These are phyloP conservation scores for Citrus medica DNA, from an alignment of 345 rosid species.

Conservation along the genomic window DNA sequence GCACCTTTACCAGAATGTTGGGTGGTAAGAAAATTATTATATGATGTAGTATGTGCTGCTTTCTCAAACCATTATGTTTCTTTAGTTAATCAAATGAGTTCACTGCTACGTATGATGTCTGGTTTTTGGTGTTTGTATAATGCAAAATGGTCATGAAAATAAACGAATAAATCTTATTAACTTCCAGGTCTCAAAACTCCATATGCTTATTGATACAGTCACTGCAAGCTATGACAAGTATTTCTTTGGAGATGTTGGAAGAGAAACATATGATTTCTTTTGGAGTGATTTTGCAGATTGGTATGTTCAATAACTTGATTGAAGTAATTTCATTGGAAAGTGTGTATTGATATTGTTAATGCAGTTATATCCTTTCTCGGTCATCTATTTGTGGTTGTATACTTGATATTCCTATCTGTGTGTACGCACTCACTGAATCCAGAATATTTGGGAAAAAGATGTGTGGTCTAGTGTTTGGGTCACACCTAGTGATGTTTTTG, in stretches of 20 bases:
- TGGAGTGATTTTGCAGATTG: constrained; percentile 99
- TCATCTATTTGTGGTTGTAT: neutral
- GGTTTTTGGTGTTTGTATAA: neutral
- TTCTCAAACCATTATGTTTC: neutral
- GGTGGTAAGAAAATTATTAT: constrained; percentile 62
- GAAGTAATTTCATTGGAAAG: neutral
- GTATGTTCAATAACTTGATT: constrained; percentile 34
- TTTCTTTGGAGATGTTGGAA: constrained; percentile 90
- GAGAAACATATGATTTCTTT: constrained; percentile 92
- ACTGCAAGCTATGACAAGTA: constrained; percentile 82
- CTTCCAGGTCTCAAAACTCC: constrained; percentile 86
- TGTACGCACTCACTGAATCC: neutral
- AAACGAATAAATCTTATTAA: neutral
- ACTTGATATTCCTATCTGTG: neutral
- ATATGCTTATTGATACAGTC: constrained; percentile 71
- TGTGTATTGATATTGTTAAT: neutral
- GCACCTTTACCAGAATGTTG: constrained; percentile 90
- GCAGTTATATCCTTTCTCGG: neutral
- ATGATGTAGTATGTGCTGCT: neutral
- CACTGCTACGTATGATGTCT: neutral
- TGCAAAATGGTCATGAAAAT: neutral
- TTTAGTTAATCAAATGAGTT: neutral
- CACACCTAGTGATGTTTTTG: neutral
- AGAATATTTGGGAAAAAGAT: neutral
- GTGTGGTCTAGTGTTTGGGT: neutral